Conservation (phyloP, 2,329 filamentous ascomycete species). For the Fusarium algeriense region DNA sequence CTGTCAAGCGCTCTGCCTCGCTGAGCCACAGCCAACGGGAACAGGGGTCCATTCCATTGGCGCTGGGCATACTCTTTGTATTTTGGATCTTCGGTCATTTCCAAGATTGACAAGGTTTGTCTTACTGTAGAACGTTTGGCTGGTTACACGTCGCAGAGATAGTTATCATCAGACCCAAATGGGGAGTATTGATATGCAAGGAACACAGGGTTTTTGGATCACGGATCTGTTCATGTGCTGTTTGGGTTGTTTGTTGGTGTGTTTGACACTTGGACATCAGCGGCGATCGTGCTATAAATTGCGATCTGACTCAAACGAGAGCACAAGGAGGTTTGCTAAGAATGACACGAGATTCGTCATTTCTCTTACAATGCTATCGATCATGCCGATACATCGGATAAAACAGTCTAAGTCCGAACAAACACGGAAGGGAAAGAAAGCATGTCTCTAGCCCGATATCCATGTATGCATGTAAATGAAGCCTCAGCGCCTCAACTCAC, state of each 20-base stretch:
- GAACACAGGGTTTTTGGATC: constrained; percentile 5
- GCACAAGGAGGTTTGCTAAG: constrained; percentile 9
- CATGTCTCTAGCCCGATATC: background rate
- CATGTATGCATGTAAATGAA: background rate
- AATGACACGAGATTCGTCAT: constrained; percentile 26
- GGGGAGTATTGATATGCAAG: constrained; percentile 15
- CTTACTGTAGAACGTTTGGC: constrained; percentile 22
- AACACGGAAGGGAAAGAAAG: constrained; percentile 1
- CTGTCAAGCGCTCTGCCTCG: constrained; percentile 34
- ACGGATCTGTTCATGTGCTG: constrained; percentile 27
- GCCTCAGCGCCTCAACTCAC: constrained; percentile 8
- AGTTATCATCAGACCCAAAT: constrained; percentile 24
- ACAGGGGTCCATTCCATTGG: constrained; percentile 16
- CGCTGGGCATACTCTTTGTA: constrained; percentile 35
- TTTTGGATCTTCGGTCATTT: constrained; percentile 22
- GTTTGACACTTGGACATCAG: constrained; percentile 1
- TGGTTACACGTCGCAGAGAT: constrained; percentile 30
- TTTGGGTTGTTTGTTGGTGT: constrained; percentile 10
- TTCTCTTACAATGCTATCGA: background rate
- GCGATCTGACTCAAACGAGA: constrained; percentile 16
- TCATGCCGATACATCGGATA: background rate
- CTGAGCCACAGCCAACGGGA: constrained; percentile 33
- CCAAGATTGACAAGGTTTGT: constrained; percentile 27
- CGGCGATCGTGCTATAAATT: constrained; percentile 5
- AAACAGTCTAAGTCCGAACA: background rate